Evolutionary conservation across 306 rosid species (phyloP), one percentile per base, ranked within the genome.

Genomic region (Vachellia pachyceras): DNA sequence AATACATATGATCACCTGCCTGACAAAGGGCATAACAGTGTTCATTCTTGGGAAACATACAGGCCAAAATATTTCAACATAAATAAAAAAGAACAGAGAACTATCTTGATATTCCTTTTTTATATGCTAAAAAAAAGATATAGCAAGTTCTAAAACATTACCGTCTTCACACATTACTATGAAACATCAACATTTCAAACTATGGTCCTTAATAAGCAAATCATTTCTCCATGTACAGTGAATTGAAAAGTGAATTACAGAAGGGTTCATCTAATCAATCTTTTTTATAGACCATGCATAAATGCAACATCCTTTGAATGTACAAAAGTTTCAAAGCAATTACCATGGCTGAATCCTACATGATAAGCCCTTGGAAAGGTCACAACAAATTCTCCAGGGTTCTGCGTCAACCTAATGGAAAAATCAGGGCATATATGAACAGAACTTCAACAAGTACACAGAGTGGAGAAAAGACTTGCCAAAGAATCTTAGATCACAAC

Each of bases 281-380:
- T 45, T 72, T 52, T 2, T 61, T 33, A 80, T 37, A 47, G 25
- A 74, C 41, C 45, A 29, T 46, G 44, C 3, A 71, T 72, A 72
- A 3, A 54, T 44, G 80, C 42, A 75, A 70, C 57, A 82, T 50
- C 61, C 73, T 17, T 49, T 20, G 44, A 82, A 81, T 11, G 47
- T 70, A 77, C 35, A 72, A 66, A 80, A 80, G 76, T 76, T 47
- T 72, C 75, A 84, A 84, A 90, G 82, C 50, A 85, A 86, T 93
- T 95, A 95, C 99, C 99, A 49, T 95, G 99, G 90, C 99, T 93
- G 94, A 95, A 95, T 91, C 99, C 99, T 42, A 95, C 97, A 87
- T 95, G 99, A 88, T 95, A 95, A 80, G 99, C 97, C 84, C 98
- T 90, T 80, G 99, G 99, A 89, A 95, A 95, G 81, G 99, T 95